Conservation (phyloP, 305 asterid species). For the Fraxinus angustifolia region DNA sequence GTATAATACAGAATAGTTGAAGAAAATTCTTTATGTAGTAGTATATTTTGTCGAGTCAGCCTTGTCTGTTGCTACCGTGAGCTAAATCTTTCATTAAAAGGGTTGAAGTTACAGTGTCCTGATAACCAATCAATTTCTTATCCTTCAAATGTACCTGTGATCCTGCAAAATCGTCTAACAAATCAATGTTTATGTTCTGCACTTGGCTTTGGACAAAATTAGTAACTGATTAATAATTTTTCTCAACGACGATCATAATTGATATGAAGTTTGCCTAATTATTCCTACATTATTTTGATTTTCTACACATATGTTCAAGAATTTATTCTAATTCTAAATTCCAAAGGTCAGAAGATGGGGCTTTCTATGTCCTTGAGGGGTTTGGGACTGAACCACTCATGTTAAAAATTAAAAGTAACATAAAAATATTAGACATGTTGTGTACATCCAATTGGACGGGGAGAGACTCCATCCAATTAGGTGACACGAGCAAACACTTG, state of each 20-base stretch:
- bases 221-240: neutral
- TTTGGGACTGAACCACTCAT: neutral
- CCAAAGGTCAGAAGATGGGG: neutral
- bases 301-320: neutral
- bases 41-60: neutral
- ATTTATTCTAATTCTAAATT: neutral
- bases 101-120: neutral
- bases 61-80: conserved; percentile 13
- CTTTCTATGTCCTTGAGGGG: neutral
- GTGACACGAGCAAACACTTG: neutral
- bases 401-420: neutral
- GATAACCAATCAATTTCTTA: neutral
- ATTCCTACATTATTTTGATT: neutral
- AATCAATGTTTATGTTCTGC: neutral
- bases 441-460: neutral
- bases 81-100: neutral
- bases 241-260: neutral
- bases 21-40: conserved; percentile 1
- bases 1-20: conserved; percentile 1
- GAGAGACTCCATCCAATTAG: neutral
- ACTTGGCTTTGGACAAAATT: neutral
- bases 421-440: neutral
- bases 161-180: neutral
- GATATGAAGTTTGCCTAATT: neutral
- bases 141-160: neutral